Conservation (phyloP, 805 yeast genomes). For the Wickerhamomyces kurtzmanii region DNA sequence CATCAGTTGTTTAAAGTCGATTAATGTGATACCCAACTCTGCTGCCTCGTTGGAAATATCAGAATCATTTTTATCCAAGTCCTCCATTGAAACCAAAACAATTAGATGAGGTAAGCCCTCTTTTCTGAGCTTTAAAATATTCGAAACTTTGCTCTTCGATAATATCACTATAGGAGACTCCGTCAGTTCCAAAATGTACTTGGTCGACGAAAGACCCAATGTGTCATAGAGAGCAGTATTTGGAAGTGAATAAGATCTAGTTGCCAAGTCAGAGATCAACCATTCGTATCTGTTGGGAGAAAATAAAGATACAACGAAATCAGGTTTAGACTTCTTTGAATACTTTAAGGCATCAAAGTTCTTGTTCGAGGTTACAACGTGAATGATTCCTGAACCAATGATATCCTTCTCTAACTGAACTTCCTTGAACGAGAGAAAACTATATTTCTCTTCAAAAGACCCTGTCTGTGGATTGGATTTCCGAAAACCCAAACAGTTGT, state of each 20-base stretch:
- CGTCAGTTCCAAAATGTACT: constrained; percentile 48
- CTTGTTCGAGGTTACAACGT: too few relatives aligned
- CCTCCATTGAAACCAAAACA: constrained; percentile 47
- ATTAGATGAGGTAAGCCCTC: constrained; percentile 27
- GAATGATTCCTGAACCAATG: too few relatives aligned
- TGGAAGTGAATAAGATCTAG: constrained; percentile 39
- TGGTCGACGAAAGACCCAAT: constrained; percentile 46
- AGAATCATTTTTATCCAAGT: constrained; percentile 25
- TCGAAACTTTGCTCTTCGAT: constrained; percentile 36
- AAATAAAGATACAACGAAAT: constrained; percentile 43
- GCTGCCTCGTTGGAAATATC: constrained; percentile 20
- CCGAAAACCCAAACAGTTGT: constrained; percentile 29
- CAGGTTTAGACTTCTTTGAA: too few relatives aligned
- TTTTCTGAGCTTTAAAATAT: constrained; percentile 32
- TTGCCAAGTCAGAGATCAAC: constrained; percentile 57
- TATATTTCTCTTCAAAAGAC: constrained; percentile 20
- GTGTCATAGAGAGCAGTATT: constrained; percentile 45
- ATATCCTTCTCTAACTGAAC: too few relatives aligned
- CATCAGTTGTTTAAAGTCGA: constrained; percentile 31
- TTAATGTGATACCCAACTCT: constrained; percentile 24
- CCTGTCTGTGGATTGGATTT: constrained; percentile 19
- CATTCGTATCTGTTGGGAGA: constrained; percentile 53
- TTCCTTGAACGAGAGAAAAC: too few relatives aligned
- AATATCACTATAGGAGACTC: constrained; percentile 51
- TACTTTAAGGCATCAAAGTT: too few relatives aligned